Evolutionary conservation across 441 rosid species (phyloP), one percentile per base, ranked within the genome.

Genomic region (Euphorbia schlechtendalii): DNA sequence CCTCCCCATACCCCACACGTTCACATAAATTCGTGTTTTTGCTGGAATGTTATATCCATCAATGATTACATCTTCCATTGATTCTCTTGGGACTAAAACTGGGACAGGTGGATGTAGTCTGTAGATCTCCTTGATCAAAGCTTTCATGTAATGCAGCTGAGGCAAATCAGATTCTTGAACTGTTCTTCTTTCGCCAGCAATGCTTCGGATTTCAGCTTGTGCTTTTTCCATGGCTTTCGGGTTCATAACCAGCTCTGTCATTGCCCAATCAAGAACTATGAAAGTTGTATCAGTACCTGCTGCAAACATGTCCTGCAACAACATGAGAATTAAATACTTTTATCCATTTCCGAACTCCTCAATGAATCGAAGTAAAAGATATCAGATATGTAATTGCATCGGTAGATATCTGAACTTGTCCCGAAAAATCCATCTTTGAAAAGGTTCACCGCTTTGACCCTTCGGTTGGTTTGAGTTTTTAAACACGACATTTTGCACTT

Each of bases 261-360:
- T 86, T 46, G 79, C 79, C 96, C 96, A 88, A 56, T 78, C 85
- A 25, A 86, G 83, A 13, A 82, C 76, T 65, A 78, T 79, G 70
- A 79, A 78, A 14, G 81, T 79, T 15, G 92, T 80, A 70, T 84
- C 91, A 8, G 87, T 85, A 71, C 96, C 87, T 21, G 82, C 96
- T 32, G 82, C 82, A 67, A 88, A 82, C 84, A 88, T 81, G 75
- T 86, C 90, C 96, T 87, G 81, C 68, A 75, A 65, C 15, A 59
- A 20, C 18, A 21, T 25, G 25, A 21, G 32, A 3, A 38, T 38
- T 38, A 12, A 38, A 38, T 3, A 38, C 10, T 8, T 6, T 38
- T 38, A 4, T 3, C 7, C 36, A 32, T 32, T 32, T 7, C 3
- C 46, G n/a, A n/a, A n/a, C n/a, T n/a, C n/a, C n/a, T n/a, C n/a